These are phyloP conservation scores for Rhodofomes roseus DNA, from an alignment of 1,284 basidiomycete genomes.

Conservation along the genomic window DNA sequence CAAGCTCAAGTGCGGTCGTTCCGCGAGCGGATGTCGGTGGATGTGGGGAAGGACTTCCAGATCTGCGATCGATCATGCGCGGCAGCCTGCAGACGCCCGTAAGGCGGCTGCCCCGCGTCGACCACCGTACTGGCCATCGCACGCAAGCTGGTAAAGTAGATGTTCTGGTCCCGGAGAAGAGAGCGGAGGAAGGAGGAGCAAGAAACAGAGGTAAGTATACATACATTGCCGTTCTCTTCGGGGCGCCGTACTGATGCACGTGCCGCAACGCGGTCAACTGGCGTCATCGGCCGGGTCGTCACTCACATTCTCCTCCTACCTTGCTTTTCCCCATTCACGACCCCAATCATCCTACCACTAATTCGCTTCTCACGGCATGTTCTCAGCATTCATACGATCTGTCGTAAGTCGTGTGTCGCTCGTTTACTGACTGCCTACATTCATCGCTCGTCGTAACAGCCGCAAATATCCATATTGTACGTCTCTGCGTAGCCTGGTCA, in stretches of 20 bases:
- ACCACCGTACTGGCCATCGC: too few species aligned
- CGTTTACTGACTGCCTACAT: not conserved
- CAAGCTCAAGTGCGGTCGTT: not conserved
- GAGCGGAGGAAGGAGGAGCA: too few species aligned
- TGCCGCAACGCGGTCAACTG: not conserved
- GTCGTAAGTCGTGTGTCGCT: constrained; percentile 11
- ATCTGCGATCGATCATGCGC: not conserved
- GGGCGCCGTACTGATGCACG: too few species aligned
- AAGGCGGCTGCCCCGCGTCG: too few species aligned
- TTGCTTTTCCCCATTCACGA: not conserved
- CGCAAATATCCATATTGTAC: constrained; percentile 66
- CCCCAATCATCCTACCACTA: not conserved
- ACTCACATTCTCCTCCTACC: not conserved
- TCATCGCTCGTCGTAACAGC: constrained; percentile 31
- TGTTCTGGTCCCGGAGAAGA: too few species aligned
- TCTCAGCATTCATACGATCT: constrained; percentile 19
- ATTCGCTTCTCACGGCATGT: constrained; percentile 11
- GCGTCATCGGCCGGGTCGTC: not conserved
- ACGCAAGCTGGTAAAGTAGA: too few species aligned
- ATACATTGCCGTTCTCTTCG: too few species aligned
- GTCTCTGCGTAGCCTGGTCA: constrained; percentile 18
- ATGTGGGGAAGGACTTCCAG: not conserved
- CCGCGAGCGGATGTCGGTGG: not conserved
- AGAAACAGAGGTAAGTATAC: too few species aligned
- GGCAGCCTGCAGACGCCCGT: too few species aligned